phyloP scores from a whole-genome alignment of 257 asterid species.

The Scutellaria barbata region DNA sequence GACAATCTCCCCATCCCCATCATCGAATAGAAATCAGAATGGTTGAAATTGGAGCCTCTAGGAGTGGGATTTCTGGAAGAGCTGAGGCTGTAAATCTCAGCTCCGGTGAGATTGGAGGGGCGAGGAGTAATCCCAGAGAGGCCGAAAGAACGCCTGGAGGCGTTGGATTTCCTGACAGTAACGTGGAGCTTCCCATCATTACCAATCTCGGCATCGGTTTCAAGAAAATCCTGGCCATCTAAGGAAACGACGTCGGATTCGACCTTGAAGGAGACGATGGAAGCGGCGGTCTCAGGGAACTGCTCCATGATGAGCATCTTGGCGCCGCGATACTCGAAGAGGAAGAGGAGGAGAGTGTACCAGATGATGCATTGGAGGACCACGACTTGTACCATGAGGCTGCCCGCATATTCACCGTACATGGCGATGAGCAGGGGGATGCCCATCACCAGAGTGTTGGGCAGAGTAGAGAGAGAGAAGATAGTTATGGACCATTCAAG shows the following conservation, averaged over 20 bases:
- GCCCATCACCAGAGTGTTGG: slow-evolving; percentile 94
- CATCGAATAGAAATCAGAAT: slow-evolving; percentile 58
- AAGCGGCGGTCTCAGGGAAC: slow-evolving; percentile 89
- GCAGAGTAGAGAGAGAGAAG: slow-evolving; percentile 81
- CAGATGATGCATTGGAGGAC: slow-evolving; percentile 90
- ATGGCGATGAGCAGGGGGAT: slow-evolving; percentile 83
- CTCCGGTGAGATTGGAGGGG: slow-evolving; percentile 58
- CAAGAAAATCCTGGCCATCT: slow-evolving; percentile 92
- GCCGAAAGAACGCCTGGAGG: slow-evolving; percentile 75
- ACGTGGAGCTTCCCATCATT: slow-evolving; percentile 91
- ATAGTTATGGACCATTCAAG: slow-evolving; percentile 91
- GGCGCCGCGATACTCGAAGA: slow-evolving; percentile 88
- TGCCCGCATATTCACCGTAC: slow-evolving; percentile 74
- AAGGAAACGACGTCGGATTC: slow-evolving; percentile 95
- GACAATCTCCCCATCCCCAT: slow-evolving; percentile 84
- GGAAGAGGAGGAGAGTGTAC: slow-evolving; percentile 79
- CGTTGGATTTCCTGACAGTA: slow-evolving; percentile 79
- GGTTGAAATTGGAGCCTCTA: slow-evolving; percentile 59
- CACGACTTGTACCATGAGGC: slow-evolving; percentile 81
- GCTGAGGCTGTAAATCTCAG: slow-evolving; percentile 62
- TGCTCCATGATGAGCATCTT: slow-evolving; percentile 85
- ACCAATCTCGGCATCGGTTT: slow-evolving; percentile 86
- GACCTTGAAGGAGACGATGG: slow-evolving; percentile 84
- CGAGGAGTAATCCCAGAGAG: slow-evolving; percentile 54
- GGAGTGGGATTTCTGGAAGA: slow-evolving; percentile 64